Evolutionary conservation across 2,329 filamentous ascomycete genomes (phyloP).

Genomic region (Monosporascus sp.): DNA sequence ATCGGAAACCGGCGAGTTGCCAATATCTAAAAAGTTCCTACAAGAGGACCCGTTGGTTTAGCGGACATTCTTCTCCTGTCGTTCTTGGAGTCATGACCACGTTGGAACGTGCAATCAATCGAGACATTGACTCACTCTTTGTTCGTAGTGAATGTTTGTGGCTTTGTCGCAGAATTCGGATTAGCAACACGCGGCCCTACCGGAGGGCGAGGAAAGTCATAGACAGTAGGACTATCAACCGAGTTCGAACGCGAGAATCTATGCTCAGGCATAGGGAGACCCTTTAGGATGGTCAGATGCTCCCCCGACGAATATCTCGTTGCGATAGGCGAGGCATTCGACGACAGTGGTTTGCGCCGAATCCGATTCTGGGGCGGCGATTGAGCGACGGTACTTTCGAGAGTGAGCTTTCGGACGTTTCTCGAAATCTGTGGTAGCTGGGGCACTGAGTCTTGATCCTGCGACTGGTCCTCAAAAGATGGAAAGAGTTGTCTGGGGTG

Average conservation of each 20-base stretch:
- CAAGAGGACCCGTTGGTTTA: conserved; percentile 7
- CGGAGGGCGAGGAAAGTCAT: conserved; percentile 45
- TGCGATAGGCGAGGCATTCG: conserved; percentile 46
- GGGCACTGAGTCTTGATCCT: conserved; percentile 24
- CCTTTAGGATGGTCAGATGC: conserved; percentile 29
- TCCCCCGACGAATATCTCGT: conserved; percentile 42
- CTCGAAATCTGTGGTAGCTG: conserved; percentile 19
- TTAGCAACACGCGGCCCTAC: conserved; percentile 14
- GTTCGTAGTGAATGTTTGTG: conserved; percentile 12
- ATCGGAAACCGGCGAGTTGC: conserved; percentile 14
- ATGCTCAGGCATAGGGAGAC: conserved; percentile 45
- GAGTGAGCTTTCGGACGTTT: conserved; percentile 26
- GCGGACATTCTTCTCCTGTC: not conserved
- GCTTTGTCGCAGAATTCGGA: conserved; percentile 15
- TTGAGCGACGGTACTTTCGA: conserved; percentile 15
- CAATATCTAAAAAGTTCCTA: conserved; percentile 18
- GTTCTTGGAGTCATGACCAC: not conserved
- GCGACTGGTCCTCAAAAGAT: conserved; percentile 17
- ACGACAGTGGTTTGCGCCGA: conserved; percentile 57
- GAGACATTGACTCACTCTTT: conserved; percentile 27
- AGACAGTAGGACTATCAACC: conserved; percentile 56
- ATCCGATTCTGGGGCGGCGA: conserved; percentile 31
- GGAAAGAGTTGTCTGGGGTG: conserved; percentile 17
- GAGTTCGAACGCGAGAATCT: conserved; percentile 51
- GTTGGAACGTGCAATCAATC: conserved; percentile 22